These are phyloP conservation scores for Plasmodium billcollinsi DNA, from an alignment of 169 alveolate species.

Conservation along the genomic window DNA sequence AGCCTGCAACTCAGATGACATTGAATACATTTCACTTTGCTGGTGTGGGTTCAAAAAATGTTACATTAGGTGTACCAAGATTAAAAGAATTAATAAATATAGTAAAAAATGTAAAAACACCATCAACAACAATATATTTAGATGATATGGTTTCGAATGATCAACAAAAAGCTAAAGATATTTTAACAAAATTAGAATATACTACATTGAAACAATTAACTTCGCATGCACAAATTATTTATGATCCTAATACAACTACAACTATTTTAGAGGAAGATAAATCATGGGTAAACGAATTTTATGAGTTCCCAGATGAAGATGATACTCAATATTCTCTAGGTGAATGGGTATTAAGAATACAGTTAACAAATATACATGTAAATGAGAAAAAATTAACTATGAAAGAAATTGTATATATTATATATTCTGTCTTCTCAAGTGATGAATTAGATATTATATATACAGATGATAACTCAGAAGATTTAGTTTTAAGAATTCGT, in stretches of 20 bases:
- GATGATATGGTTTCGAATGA: constrained; percentile 91
- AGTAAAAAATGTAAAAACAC: constrained; percentile 98
- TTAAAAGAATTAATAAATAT: constrained; percentile 99
- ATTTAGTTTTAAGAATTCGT: constrained; percentile 95
- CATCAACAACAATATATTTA: constrained; percentile 95
- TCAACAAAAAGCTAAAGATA: constrained; percentile 94
- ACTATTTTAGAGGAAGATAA: constrained; percentile 95
- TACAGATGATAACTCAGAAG: constrained; percentile 98
- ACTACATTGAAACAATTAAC: constrained; percentile 96
- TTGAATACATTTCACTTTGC: constrained; percentile 99
- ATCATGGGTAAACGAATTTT: constrained; percentile 95
- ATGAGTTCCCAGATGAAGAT: constrained; percentile 96
- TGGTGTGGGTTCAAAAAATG: constrained; percentile 99
- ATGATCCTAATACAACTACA: constrained; percentile 97
- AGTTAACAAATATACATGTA: constrained; percentile 94
- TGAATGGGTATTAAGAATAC: constrained; percentile 98
- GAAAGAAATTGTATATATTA: constrained; percentile 94
- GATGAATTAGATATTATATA: constrained; percentile 95
- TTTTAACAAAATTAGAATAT: constrained; percentile 95
- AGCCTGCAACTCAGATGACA: constrained; percentile 99
- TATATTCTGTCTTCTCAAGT: constrained; percentile 91
- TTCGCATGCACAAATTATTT: constrained; percentile 94
- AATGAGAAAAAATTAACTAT: constrained; percentile 96
- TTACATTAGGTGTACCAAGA: constrained; percentile 99
- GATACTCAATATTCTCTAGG: constrained; percentile 89